Evolutionary conservation across 805 yeast genomes (phyloP), one percentile per base, ranked within the genome.

Genomic region (Teunomyces cretensis): DNA sequence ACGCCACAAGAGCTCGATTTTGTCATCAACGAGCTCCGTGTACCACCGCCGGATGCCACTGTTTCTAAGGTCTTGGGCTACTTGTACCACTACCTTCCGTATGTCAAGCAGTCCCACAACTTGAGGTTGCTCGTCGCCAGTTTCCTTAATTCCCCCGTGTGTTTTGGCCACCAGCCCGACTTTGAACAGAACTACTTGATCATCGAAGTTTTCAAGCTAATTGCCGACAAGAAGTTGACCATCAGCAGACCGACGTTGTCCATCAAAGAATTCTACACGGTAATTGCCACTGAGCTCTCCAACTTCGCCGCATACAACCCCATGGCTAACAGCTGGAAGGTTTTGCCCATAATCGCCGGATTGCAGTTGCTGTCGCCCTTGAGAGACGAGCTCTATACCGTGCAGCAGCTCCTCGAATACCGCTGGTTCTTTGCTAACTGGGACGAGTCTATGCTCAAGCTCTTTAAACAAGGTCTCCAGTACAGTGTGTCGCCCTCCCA

Each of bases 41-140:
- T 62, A 47, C 81, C 83, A 0, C 56, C 52, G 15, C 50, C 63
- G 1, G 55, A 62, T 7, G 56, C 60, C 47, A 63, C 66, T 28
- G 64, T 55, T 31, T 58, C 55, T 15, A 64, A 61, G 44, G 53
- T 72, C 4, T 51, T 78, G 13, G 77, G 82, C 1, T 75, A 76
- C 54, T 44, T 79, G 16, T 78, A 73, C 42, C 74, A 78, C 53
- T 79, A 79, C 52, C 57, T 77, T 42, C 83, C 84, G 1, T 73
- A 58, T 39, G 61, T 79, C 41, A 78, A 76, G 53, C 67, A 70
- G 42, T 74, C 70, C 49, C 66, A 65, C 45, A 79, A 79, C 55
- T 60, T 79, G 33, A 61, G 67, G 39, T 50, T 79, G 1, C 57
- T 79, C 14, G 60, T 80, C 11, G 64, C 72, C 27, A 64, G 70